Evolutionary conservation across 164 flowering plant species (phyloP).

Genomic region (Euptelea pleiosperma): DNA sequence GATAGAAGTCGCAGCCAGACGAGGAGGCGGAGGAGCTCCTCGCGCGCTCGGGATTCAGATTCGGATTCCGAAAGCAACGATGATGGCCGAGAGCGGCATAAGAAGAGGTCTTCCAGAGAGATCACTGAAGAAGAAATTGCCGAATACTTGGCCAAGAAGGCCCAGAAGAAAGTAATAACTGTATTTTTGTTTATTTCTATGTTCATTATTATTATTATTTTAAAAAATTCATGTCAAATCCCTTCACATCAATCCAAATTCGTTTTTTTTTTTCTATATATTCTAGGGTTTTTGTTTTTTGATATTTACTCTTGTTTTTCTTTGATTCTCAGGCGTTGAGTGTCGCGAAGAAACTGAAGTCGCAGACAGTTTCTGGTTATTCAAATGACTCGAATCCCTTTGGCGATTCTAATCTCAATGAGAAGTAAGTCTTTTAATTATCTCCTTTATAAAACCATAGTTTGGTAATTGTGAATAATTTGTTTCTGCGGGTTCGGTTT

Average conservation of each 20-base stretch:
- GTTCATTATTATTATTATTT: too few species aligned
- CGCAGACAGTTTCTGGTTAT: constrained; percentile 75
- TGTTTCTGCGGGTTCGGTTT: too few species aligned
- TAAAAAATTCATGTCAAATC: too few species aligned
- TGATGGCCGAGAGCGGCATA: constrained; percentile 20
- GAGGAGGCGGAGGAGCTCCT: background rate
- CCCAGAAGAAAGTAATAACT: constrained; percentile 79
- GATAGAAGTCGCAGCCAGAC: constrained; percentile 1
- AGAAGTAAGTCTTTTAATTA: constrained; percentile 55
- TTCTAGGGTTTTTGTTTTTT: constrained; percentile 10
- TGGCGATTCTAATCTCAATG: constrained; percentile 88
- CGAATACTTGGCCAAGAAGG: constrained; percentile 70
- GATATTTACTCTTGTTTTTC: background rate
- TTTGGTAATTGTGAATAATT: too few species aligned
- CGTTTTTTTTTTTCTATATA: too few species aligned
- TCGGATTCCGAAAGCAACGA: constrained; percentile 5
- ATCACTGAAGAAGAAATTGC: constrained; percentile 65
- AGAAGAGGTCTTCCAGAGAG: constrained; percentile 34
- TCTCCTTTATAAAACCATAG: too few species aligned
- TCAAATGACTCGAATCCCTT: constrained; percentile 94
- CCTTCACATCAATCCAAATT: too few species aligned
- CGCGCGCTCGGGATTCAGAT: background rate
- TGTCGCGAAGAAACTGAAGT: constrained; percentile 75
- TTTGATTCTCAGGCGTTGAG: constrained; percentile 46
- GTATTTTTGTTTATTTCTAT: too few species aligned